Evolutionary conservation across 148 eudicot genomes (phyloP), one percentile per base, ranked within the genome.

Genomic region (Rhododendron mucronatum): DNA sequence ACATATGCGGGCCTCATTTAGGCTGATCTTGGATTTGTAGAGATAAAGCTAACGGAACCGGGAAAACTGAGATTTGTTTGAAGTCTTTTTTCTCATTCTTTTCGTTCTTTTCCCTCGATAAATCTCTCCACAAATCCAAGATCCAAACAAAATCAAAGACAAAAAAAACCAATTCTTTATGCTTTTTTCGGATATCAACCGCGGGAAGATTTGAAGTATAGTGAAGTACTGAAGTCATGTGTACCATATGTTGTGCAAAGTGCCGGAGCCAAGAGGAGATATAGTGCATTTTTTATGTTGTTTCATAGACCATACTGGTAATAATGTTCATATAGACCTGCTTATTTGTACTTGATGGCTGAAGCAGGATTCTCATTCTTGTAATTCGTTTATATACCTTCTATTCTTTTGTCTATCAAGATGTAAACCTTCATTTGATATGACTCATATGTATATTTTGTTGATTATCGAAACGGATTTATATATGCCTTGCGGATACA

Each of bases 1-100:
- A 93, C 99, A 23, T 93, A 97, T 86, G 69, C 95, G 0, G 96
- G 99, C 47, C 88, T 90, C 82, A 89, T 59, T 28, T 21, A 37
- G 53, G 74, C 77, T 80, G 21, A 30, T 30, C 30, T 30, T 30
- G 30, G 30, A 30, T 30, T 30, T 30, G 30, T 30, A 30, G 30
- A 30, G 30, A 30, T 30, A 30, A 30, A 30, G 30, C 30, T 30
- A 30, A 30, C 30, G 30, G 30, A 30, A 30, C 30, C 30, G 30
- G 30, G 30, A 65, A 26, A 9, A 8, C 33, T n/a, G 10, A 30
- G 30, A 65, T 65, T 65, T 9, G 30, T 11, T n/a, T 2, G 18
- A 30, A 71, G 15, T 12, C 76, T 71, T 71, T 30, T 15, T 71
- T 71, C 30, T 30, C 30, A 30, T 30, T 30, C 30, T 30, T 33